Evolutionary conservation across 192 early-diverging fungal genomes (phyloP), one percentile per base, ranked within the genome.

Genomic region (Linderina pennispora): DNA sequence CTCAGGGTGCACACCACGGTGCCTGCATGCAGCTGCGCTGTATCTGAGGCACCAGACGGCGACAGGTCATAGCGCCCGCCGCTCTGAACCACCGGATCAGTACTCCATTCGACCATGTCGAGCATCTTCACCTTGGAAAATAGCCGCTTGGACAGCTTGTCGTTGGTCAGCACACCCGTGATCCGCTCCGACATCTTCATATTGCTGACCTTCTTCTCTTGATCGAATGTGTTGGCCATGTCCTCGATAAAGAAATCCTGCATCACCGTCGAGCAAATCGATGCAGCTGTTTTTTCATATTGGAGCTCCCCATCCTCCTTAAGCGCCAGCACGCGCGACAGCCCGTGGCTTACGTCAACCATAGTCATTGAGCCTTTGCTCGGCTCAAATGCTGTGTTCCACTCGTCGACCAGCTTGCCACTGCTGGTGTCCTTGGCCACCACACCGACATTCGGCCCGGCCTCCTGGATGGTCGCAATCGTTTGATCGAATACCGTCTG

Each of bases 81-180:
- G 72, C 90, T 92, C 69, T 97, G 94, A 50, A 99, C 84, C 41
- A 95, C 90, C 7, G 97, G 97, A 7, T 82, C 71, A 34, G 94
- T 90, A 53, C 91, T 90, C 88, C 88, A 91, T 36, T 99, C 97
- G 8, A 81, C 66, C 44, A 79, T 74, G 14, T 83, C 85, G 24
- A 78, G 62, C n/a, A 80, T 57, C 47, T 90, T 81, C 44, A 89
- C 88, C 14, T 64, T 63, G 10, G 82, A 80, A 23, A 88, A 68
- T 11, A 88, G 65, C 39, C 76, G 72, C 55, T 82, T 82, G 20
- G 67, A 58, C 56, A 80, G 68, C 43, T 81, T 81, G 23, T 89
- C 82, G 45, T 89, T 80, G 15, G 69, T 43, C 9, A 94, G 62
- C 14, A 76, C 76, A 33, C 71, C 76, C 34, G 94, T 91, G 0